These are phyloP conservation scores for Epichloe gansuensis DNA, from an alignment of 2,329 filamentous ascomycete genomes.

Conservation along the genomic window DNA sequence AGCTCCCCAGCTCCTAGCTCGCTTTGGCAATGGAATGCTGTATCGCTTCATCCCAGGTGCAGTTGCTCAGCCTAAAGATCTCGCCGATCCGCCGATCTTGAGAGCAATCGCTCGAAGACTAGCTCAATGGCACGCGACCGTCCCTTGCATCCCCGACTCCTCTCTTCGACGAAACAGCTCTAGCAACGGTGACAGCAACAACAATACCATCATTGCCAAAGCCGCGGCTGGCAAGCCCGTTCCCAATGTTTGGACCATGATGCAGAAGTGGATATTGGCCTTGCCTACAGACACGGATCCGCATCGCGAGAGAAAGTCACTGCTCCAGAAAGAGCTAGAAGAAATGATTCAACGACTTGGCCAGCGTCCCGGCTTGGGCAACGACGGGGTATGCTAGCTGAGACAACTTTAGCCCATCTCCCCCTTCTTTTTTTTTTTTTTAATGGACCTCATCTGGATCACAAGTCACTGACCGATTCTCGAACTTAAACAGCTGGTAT, in stretches of 20 bases:
- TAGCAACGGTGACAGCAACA: slow-evolving; percentile 21
- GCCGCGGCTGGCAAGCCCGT: slow-evolving; percentile 55
- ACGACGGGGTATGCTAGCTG: slow-evolving; percentile 50
- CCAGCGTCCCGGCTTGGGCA: slow-evolving; percentile 63
- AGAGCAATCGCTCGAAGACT: slow-evolving; percentile 71
- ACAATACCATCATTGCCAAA: slow-evolving; percentile 32
- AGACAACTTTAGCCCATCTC: neutral
- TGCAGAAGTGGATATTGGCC: slow-evolving; percentile 90
- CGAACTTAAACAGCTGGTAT: slow-evolving; percentile 52
- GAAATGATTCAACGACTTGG: slow-evolving; percentile 60
- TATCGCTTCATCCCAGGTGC: slow-evolving; percentile 81
- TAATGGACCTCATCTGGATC: neutral
- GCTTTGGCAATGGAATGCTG: slow-evolving; percentile 91
- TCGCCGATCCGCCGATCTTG: slow-evolving; percentile 65
- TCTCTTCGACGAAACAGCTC: slow-evolving; percentile 20
- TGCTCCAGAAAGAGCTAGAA: slow-evolving; percentile 63
- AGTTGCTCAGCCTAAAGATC: slow-evolving; percentile 68
- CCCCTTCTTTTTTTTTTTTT: neutral
- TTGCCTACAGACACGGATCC: slow-evolving; percentile 62
- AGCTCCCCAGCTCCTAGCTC: slow-evolving; percentile 75
- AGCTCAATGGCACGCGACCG: slow-evolving; percentile 81
- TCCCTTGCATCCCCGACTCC: slow-evolving; percentile 41
- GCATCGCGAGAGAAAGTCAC: slow-evolving; percentile 53
- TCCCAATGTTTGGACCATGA: slow-evolving; percentile 89
- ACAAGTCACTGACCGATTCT: slow-evolving; percentile 6